Conservation (phyloP, 2,329 filamentous ascomycete species). For the Zelopaecilomyces penicillatus region DNA sequence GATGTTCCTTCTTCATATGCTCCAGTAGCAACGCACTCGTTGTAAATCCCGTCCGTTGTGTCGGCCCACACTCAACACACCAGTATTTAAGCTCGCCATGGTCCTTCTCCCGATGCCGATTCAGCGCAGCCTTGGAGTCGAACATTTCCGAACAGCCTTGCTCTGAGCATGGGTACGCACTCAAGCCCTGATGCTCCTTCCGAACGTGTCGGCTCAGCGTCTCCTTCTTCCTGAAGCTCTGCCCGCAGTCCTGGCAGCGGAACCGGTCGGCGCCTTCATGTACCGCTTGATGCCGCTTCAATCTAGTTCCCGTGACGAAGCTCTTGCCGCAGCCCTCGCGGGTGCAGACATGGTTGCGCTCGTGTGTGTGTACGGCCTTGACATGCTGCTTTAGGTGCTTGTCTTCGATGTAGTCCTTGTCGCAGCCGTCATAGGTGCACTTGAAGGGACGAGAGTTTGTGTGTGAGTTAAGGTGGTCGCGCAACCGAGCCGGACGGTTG, state of each 20-base stretch:
- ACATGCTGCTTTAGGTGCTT: conserved; percentile 82
- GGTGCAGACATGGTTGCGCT: conserved; percentile 64
- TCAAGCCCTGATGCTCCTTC: conserved; percentile 62
- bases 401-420: conserved; percentile 76
- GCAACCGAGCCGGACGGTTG: conserved; percentile 74
- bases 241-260: conserved; percentile 64
- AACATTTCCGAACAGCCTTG: conserved; percentile 58
- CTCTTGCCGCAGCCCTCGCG: conserved; percentile 66
- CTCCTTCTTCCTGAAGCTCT: conserved; percentile 79
- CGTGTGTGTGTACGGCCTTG: conserved; percentile 68
- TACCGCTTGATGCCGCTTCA: conserved; percentile 68
- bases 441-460: conserved; percentile 74
- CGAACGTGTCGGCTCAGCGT: conserved; percentile 78
- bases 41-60: conserved; percentile 30
- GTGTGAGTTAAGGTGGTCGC: conserved; percentile 75
- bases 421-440: conserved; percentile 62
- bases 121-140: conserved; percentile 62
- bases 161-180: conserved; percentile 63
- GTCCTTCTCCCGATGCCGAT: conserved; percentile 59
- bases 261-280: conserved; percentile 69
- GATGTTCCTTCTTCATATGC: conserved; percentile 66
- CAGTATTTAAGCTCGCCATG: conserved; percentile 66
- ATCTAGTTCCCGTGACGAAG: conserved; percentile 71
- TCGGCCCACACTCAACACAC: conserved; percentile 61
- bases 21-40: conserved; percentile 62